phyloP scores from a whole-genome alignment of 2,329 filamentous ascomycete species.

The Alternaria gansuensis region DNA sequence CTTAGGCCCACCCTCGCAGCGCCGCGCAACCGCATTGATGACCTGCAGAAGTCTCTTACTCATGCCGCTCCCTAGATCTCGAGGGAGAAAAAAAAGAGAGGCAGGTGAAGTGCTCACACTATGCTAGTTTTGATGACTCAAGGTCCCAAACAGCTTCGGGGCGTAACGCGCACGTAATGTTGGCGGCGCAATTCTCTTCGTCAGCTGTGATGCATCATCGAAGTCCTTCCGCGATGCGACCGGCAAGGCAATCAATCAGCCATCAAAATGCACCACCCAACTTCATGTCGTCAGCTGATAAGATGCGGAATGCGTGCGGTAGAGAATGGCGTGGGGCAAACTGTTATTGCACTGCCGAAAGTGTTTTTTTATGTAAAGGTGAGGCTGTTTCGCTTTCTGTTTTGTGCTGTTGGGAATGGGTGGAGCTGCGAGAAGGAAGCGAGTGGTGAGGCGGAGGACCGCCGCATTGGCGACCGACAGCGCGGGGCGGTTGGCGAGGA shows the following conservation, averaged over 20 bases:
- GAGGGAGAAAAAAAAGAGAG: background rate
- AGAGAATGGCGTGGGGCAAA: slow-evolving; percentile 3
- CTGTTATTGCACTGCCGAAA: slow-evolving; percentile 8
- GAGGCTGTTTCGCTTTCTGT: slow-evolving; percentile 27
- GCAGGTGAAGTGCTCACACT: background rate
- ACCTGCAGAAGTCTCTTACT: slow-evolving; percentile 21
- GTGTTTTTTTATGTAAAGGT: background rate
- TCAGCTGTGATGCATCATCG: slow-evolving; percentile 7
- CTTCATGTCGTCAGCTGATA: slow-evolving; percentile 19
- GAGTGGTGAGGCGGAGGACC: slow-evolving; percentile 12
- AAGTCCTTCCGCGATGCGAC: slow-evolving; percentile 1
- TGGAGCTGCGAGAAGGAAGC: slow-evolving; percentile 3
- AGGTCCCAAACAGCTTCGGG: background rate
- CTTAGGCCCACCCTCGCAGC: slow-evolving; percentile 19
- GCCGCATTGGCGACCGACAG: slow-evolving; percentile 3
- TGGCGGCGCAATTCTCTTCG: slow-evolving; percentile 21
- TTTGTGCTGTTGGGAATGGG: slow-evolving; percentile 18
- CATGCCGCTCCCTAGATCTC: slow-evolving; percentile 19
- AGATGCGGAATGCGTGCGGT: slow-evolving; percentile 6
- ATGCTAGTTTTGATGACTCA: slow-evolving; percentile 1
- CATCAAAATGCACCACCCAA: background rate
- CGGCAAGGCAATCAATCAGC: slow-evolving; percentile 4
- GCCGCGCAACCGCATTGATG: slow-evolving; percentile 22
- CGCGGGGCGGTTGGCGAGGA: slow-evolving; percentile 22
- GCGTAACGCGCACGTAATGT: slow-evolving; percentile 23